Base-by-base conservation (phyloP, 225 moss, liverwort and hornwort species). In the Straminergon stramineum region DNA sequence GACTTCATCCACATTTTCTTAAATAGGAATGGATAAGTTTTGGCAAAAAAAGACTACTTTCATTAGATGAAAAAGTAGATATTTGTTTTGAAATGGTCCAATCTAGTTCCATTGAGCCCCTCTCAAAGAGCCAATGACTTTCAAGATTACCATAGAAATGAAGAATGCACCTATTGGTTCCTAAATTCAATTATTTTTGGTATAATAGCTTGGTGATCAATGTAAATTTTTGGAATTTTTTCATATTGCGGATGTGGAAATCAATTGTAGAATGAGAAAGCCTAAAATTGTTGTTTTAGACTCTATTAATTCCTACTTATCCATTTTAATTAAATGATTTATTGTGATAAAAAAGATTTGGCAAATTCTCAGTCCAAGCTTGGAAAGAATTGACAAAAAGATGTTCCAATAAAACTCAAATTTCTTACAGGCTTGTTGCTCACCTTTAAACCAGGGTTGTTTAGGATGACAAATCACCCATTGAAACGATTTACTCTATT, bases 231-330 rank as follows among this genome's bases (percentile, higher is more conserved):
- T 51, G 18, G 4, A 2, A 7, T 31, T 31, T 75, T 51, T 75
- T 2, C 1, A 4, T 18, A 48, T 31, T 11, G 1, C 0, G 0
- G 0, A 75, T 75, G 31, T 30, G 2, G 11, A 1, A 1, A 28
- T 17, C 45, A 48, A 10, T 2, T 30, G 0, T 17, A 45, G 2
- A 2, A 10, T 75, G 48, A 30, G 0, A 31, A 15, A 75, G 18
- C 5, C 5, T 26, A 27, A 3, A 15, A 37, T 41, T 71, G 11
- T 4, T 22, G 7, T 70, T 71, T 71, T 37, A 4, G 15, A 71
- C 1, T 43, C 0, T 73, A 4, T 48, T 48, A 1, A 75, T 30
- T 0, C 2, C 6, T 37, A 48, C 0, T 10, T 0, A 48, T 45
- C 4, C 6, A 18, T 17, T 75, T 75, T 45, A 30, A 0, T 30